Conservation (phyloP, 352 stramenopile genomes). For the Globisporangium spinosum region DNA sequence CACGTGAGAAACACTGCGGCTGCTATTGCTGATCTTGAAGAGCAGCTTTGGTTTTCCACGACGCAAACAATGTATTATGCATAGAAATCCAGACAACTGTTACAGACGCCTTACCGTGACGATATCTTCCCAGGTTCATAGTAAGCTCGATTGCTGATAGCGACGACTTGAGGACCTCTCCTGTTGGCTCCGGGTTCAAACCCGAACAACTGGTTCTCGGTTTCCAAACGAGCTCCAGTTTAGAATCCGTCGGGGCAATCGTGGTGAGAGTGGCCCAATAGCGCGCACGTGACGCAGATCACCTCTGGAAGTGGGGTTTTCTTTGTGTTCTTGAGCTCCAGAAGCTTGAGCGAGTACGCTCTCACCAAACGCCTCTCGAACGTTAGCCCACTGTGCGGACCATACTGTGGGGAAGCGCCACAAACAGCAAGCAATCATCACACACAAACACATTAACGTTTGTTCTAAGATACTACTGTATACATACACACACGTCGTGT, state of each 20-base stretch:
- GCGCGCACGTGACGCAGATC: slow-evolving; percentile 59
- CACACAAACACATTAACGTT: neutral
- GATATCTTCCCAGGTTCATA: neutral
- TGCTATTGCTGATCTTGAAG: neutral
- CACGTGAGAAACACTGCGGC: no score
- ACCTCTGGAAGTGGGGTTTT: slow-evolving; percentile 13
- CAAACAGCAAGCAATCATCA: neutral
- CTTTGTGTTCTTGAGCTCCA: slow-evolving; percentile 30
- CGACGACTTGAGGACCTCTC: neutral
- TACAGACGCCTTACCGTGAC: neutral
- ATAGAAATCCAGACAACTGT: neutral
- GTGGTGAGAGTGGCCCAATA: slow-evolving; percentile 42
- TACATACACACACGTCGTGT: neutral
- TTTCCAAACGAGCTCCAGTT: neutral
- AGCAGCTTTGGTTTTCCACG: neutral
- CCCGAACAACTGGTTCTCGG: neutral
- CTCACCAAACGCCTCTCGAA: slow-evolving; percentile 51
- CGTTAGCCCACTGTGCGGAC: slow-evolving; percentile 55
- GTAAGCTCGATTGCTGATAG: neutral
- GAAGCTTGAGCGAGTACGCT: slow-evolving; percentile 52
- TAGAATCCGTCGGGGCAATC: slow-evolving; percentile 61
- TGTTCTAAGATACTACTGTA: neutral
- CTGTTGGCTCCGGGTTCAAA: neutral
- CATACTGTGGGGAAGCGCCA: slow-evolving; percentile 32
- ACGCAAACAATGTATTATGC: neutral